Conservation (phyloP, 176 grass and related monocot genomes). For the Dactylis glomerata region DNA sequence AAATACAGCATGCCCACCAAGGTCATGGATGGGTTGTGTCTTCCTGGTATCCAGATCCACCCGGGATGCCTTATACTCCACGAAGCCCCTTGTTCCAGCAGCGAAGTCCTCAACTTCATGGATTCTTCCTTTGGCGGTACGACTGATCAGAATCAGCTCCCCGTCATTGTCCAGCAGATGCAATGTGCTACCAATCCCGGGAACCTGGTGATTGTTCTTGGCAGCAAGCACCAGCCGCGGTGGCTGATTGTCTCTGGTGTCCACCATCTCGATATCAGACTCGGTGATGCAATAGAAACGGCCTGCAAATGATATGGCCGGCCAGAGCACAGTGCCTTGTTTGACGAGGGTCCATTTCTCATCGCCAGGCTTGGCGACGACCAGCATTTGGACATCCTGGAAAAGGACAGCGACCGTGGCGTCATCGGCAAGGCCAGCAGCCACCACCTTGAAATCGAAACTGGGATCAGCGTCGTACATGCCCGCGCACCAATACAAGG, state of each 20-base stretch:
- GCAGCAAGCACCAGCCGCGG: not conserved
- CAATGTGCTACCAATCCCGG: too few relatives aligned
- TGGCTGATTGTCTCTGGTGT: not conserved
- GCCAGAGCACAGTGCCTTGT: not conserved
- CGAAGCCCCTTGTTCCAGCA: not conserved
- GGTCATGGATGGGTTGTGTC: not conserved
- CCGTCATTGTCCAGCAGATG: too few relatives aligned
- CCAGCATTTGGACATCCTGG: not conserved
- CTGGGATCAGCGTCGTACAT: not conserved
- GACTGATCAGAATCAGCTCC: too few relatives aligned
- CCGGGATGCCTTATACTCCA: not conserved
- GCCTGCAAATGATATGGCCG: not conserved
- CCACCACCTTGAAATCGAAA: not conserved
- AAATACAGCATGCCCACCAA: not conserved
- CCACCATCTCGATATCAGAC: not conserved
- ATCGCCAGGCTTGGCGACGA: not conserved
- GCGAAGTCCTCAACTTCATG: too few relatives aligned
- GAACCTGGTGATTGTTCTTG: not conserved
- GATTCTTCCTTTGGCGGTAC: too few relatives aligned
- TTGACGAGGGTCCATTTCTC: not conserved
- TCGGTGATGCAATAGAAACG: not conserved
- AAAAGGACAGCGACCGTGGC: not conserved
- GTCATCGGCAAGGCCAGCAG: not conserved
- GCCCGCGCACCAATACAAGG: not conserved
- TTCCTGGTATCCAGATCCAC: not conserved